A percentile compares a stretch with the other conserved stretches of the same genome.
Conservation (phyloP, 371 early-diverging fungal genomes). For the Mucor mucedo region DNA sequence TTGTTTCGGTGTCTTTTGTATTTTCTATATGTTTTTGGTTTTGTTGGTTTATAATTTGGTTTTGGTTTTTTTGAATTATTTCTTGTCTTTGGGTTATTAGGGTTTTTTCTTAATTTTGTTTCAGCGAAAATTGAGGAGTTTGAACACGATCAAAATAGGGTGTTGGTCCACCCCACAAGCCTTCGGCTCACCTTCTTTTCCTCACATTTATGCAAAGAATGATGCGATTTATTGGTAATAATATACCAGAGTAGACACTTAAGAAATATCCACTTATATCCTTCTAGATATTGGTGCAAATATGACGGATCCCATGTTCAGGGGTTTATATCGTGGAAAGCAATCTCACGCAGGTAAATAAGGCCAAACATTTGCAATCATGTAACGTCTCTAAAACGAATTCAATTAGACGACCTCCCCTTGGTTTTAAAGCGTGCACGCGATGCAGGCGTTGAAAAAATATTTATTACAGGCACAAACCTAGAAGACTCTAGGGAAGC, state of each 20-base stretch:
- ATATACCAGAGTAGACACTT: not conserved
- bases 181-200: too few relatives aligned
- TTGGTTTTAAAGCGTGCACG: constrained; percentile 70
- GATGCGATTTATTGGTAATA: constrained; percentile 22
- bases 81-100: too few relatives aligned
- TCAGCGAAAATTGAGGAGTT: too few relatives aligned
- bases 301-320: constrained; percentile 85
- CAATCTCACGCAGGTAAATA: constrained; percentile 67
- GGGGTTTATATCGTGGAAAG: constrained; percentile 82
- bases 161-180: too few relatives aligned
- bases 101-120: too few relatives aligned
- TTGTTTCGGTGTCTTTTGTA: too few relatives aligned
- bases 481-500: constrained; percentile 70
- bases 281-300: constrained; percentile 81
- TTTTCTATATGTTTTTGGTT: too few relatives aligned
- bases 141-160: too few relatives aligned
- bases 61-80: too few relatives aligned
- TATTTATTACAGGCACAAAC: constrained; percentile 81
- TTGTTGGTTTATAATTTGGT: too few relatives aligned
- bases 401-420: constrained; percentile 69
- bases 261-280: too few relatives aligned
- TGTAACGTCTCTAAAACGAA: not conserved
- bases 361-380: too few relatives aligned
- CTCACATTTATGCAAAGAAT: constrained; percentile 10
- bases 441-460: constrained; percentile 66